Evolutionary conservation across 1,139 yeast species (phyloP), one percentile per base, ranked within the genome.

Genomic region (Casaregolazyma suthepensis): DNA sequence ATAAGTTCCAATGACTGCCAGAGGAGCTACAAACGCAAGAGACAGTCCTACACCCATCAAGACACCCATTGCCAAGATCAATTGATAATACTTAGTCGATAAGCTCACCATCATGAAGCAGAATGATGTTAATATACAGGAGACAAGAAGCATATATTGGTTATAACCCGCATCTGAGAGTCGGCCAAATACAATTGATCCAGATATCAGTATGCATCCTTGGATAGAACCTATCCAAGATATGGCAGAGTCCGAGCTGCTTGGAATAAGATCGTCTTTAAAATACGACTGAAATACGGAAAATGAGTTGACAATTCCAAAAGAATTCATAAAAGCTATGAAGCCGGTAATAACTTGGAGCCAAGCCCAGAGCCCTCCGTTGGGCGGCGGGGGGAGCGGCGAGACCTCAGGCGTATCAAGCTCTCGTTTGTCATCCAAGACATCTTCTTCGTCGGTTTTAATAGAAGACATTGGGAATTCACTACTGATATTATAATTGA

Each of bases 261-360:
- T 61, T 1, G 66, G 65, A 47, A 82, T 70, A 55, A 80, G 80
- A 53, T 78, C 75, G 7, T 67, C 64, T 4, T 77, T 65, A 19
- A 82, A 75, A 61, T 82, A 83, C 1, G 82, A 75, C 63, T 83
- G 85, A 53, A 81, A 79, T 1, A 82, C 84, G 52, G 88, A 88
- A 51, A 79, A 71, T 1, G 84, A 68, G 57, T 81, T 83, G 58
- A 79, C 75, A 18, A 83, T 65, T 1, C 89, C 89, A 70, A 82
- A 80, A 42, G 75, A 74, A 19, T 79, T 77, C 43, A 79, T 67
- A 22, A 79, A 67, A 0, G 84, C 81, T 54, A 80, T 62, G 56
- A 80, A 80, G 0, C 69, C 70, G 0, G 66, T 69, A 0, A 64
- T 31, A 0, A 67, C 70, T 46, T 66, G 68, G 7, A 65, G 55